Evolutionary conservation across 1,139 yeast genomes (phyloP), one percentile per base, ranked within the genome.

Genomic region (Nakaseomyces uthaithaninus): DNA sequence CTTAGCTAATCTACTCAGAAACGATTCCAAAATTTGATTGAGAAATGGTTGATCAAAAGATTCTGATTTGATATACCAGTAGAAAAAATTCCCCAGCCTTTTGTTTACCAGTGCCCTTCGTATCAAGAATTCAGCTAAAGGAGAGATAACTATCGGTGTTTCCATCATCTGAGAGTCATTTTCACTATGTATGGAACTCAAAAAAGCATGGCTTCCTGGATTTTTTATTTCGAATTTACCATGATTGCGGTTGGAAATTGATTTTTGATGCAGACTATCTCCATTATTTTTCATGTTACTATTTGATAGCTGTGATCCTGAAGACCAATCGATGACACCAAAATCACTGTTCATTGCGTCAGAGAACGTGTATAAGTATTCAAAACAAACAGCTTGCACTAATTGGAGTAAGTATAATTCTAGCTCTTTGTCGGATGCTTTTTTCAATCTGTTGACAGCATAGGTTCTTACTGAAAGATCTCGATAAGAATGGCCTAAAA

Each of bases 31-130:
- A 9, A 66, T 63, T 39, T 63, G 63, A 14, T 60, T 53, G 8
- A 67, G 53, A 36, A 56, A 62, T 2, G 65, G 65, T 27, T 78
- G 81, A 49, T 86, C 95, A 50, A 78, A 81, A 27, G 85, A 75
- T 54, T 89, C 96, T 1, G 93, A 95, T 50, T 80, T 81, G 38
- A 91, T 74, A 55, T 81, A 86, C 97, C 98, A 91, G 57, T 86
- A 89, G 47, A 91, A 78, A 56, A 74, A 86, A 54, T 81, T 87
- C 0, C 95, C 94, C 25, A 91, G 65, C 14, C 73, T 66, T 18
- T 74, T 74, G 55, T 81, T 82, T 20, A 73, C 68, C 1, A 80
- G 69, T 0, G 95, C 80, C 39, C 91, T 69, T 25, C 77, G 78
- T 35, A 89, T 80, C 35, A 93, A 66, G 55, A 91, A 89, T 44